Conservation (phyloP, 805 yeast species). For the Yarrowia sp. region DNA sequence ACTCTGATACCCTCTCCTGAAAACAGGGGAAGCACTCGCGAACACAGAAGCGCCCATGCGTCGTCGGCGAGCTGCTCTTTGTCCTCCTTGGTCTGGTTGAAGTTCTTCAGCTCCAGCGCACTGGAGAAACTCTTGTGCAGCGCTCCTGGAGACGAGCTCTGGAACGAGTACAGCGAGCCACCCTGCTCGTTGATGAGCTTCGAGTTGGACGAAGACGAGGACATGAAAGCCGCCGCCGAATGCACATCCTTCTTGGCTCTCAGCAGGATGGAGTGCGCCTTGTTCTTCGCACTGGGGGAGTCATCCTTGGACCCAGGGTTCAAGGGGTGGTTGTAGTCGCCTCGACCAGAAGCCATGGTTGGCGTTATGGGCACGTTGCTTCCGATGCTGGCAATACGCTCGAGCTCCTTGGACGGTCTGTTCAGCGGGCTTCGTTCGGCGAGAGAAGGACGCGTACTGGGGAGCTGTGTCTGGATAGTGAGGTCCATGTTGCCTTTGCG, state of each 20-base stretch:
- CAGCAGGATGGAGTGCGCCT: constrained; percentile 41
- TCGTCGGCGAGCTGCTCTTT: constrained; percentile 45
- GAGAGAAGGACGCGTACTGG: constrained; percentile 34
- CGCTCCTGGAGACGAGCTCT: constrained; percentile 40
- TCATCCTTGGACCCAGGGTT: constrained; percentile 26
- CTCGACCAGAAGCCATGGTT: constrained; percentile 18
- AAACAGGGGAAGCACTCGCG: constrained; percentile 49
- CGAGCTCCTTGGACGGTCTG: constrained; percentile 40
- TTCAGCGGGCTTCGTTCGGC: constrained; percentile 38
- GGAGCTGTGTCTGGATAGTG: constrained; percentile 35
- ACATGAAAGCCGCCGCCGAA: constrained; percentile 40
- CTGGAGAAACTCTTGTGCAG: constrained; percentile 35
- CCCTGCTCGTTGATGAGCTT: constrained; percentile 41
- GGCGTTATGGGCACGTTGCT: constrained; percentile 28
- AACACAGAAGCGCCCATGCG: constrained; percentile 50
- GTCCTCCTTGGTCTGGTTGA: constrained; percentile 36
- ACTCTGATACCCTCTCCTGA: constrained; percentile 48
- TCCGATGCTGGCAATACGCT: constrained; percentile 41
- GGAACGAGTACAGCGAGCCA: constrained; percentile 45
- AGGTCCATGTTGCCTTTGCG: constrained; percentile 30
- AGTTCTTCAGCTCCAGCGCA: constrained; percentile 36
- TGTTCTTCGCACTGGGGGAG: constrained; percentile 31
- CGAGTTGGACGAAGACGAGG: constrained; percentile 46
- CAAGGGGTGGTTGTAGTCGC: background rate
- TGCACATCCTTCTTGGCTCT: constrained; percentile 42